phyloP scores from a whole-genome alignment of 2,329 filamentous ascomycete species.

The Diaporthe sp. region DNA sequence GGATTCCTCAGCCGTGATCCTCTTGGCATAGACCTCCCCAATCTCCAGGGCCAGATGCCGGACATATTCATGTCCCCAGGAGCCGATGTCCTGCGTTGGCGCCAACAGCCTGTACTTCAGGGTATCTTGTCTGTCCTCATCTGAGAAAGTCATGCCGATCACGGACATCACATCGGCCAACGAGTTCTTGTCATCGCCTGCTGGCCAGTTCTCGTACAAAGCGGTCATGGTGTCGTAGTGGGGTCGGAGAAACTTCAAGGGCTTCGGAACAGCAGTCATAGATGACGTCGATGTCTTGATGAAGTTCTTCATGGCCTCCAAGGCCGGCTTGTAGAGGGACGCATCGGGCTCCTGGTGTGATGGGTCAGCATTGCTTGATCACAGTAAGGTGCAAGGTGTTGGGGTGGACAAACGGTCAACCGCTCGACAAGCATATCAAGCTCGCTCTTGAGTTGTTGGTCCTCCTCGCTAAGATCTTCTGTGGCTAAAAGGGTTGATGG shows the following conservation, averaged over 20 bases:
- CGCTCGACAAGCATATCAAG: slow-evolving; percentile 98
- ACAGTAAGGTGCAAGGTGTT: not conserved
- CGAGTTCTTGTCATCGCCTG: slow-evolving; percentile 86
- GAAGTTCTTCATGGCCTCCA: slow-evolving; percentile 97
- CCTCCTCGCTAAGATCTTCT: slow-evolving; percentile 97
- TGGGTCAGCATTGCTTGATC: slow-evolving; percentile 43
- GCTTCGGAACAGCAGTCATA: slow-evolving; percentile 99
- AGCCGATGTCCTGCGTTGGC: slow-evolving; percentile 91
- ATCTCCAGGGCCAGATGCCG: slow-evolving; percentile 96
- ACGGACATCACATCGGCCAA: slow-evolving; percentile 97
- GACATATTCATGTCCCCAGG: slow-evolving; percentile 99
- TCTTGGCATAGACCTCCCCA: slow-evolving; percentile 91
- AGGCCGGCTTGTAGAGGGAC: slow-evolving; percentile 89
- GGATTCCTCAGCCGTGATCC: slow-evolving; percentile 86
- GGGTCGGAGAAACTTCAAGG: slow-evolving; percentile 95
- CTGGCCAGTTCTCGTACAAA: slow-evolving; percentile 90
- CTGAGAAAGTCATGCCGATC: slow-evolving; percentile 98
- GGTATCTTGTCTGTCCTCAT: slow-evolving; percentile 95
- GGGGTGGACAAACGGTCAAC: slow-evolving; percentile 74
- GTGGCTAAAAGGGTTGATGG: slow-evolving; percentile 54
- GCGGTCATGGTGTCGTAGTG: slow-evolving; percentile 93
- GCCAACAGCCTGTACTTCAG: slow-evolving; percentile 94
- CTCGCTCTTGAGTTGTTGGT: slow-evolving; percentile 97
- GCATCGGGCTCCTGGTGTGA: slow-evolving; percentile 81
- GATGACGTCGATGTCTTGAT: slow-evolving; percentile 99